phyloP scores from a whole-genome alignment of 2,329 filamentous ascomycete genomes.

The Xylaria arbuscula region DNA sequence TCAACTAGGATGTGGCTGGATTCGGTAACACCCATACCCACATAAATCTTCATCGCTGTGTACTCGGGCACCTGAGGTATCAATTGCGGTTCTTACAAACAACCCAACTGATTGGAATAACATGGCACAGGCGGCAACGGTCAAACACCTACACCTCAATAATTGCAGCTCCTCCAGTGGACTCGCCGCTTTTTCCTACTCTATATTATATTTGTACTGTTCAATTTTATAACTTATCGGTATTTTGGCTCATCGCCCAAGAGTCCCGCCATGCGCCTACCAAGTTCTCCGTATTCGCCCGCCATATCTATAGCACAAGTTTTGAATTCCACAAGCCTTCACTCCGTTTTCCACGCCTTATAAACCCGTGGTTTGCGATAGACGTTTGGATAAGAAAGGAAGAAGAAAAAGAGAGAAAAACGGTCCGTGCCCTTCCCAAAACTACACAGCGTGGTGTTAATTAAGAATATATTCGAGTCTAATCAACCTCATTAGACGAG shows the following conservation, averaged over 20 bases:
- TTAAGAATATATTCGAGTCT: slow-evolving; percentile 21
- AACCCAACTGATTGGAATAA: not conserved
- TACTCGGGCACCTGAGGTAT: no score
- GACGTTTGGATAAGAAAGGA: not conserved
- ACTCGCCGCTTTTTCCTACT: not conserved
- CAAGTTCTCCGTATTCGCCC: slow-evolving; percentile 12
- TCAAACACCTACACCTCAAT: not conserved
- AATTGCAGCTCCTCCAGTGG: not conserved
- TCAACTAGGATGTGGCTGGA: slow-evolving; percentile 21
- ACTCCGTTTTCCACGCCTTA: slow-evolving; percentile 22
- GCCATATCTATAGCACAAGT: not conserved
- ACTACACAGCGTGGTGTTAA: slow-evolving; percentile 12
- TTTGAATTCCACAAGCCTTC: slow-evolving; percentile 5
- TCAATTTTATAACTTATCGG: slow-evolving; percentile 14
- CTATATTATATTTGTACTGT: slow-evolving; percentile 33
- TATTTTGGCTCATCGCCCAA: slow-evolving; percentile 5
- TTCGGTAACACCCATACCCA: slow-evolving; percentile 27
- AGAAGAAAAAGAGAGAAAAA: not conserved
- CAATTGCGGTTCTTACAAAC: not conserved
- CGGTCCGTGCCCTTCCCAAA: slow-evolving; percentile 1
- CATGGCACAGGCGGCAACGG: not conserved
- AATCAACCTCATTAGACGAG: slow-evolving; percentile 33
- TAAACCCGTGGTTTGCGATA: not conserved
- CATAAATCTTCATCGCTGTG: not conserved
- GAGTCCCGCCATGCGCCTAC: not conserved